Conservation (phyloP, 345 rosid genomes). For the Pistacia integerrima region DNA sequence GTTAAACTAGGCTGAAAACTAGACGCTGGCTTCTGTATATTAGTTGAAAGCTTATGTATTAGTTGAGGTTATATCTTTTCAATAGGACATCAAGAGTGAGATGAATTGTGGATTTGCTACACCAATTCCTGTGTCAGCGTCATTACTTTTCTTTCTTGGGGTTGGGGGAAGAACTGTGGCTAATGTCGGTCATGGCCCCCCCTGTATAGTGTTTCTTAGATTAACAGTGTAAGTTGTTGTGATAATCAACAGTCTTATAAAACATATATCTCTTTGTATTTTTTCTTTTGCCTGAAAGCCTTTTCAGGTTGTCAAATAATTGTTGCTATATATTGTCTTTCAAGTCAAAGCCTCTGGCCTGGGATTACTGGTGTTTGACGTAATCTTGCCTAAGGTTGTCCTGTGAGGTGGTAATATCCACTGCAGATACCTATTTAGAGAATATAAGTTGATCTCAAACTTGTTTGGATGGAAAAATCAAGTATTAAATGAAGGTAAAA, state of each 20-base stretch:
- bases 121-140: neutral
- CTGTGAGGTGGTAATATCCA: neutral
- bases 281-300: neutral
- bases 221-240: neutral
- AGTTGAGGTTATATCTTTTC: neutral
- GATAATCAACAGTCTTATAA: conserved; percentile 6
- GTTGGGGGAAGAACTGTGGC: neutral
- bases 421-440: neutral
- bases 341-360: neutral
- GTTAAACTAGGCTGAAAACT: neutral
- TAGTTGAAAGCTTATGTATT: no score
- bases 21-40: no score
- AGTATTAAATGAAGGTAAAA: neutral
- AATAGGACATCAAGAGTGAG: neutral
- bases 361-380: conserved; percentile 11
- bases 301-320: neutral
- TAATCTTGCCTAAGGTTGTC: conserved; percentile 1
- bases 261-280: neutral
- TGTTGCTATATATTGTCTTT: conserved; percentile 7
- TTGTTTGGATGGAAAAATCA: neutral
- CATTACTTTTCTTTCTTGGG: neutral
- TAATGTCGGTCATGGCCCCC: neutral
- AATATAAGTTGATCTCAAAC: neutral
- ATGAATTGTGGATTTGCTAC: neutral
- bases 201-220: neutral